Conservation (phyloP, 164 flowering plant genomes). For the Tinospora cordifolia region DNA sequence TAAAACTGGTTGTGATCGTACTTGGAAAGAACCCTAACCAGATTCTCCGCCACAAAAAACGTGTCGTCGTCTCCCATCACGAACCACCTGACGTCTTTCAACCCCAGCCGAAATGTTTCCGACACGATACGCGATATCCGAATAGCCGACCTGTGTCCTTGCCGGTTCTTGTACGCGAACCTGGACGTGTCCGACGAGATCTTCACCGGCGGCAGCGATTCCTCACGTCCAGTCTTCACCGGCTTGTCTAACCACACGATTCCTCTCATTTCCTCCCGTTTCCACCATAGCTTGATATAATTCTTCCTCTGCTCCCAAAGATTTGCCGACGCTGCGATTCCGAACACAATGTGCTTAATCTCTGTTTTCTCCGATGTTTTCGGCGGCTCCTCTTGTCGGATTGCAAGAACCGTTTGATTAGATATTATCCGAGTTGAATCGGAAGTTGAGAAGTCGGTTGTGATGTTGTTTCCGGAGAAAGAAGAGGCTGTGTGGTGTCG, state of each 20-base stretch:
- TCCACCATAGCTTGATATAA: constrained; percentile 61
- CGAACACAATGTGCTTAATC: constrained; percentile 48
- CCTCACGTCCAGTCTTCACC: constrained; percentile 8
- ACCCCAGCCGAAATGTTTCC: constrained; percentile 39
- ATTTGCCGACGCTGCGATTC: constrained; percentile 49
- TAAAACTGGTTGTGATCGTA: constrained; percentile 52
- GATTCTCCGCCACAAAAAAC: constrained; percentile 47
- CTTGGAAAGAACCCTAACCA: constrained; percentile 47
- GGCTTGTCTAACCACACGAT: constrained; percentile 50
- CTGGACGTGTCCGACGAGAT: constrained; percentile 40
- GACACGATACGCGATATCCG: constrained; percentile 59
- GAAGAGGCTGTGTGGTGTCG: constrained; percentile 7
- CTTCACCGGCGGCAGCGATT: constrained; percentile 31
- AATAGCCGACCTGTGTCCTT: constrained; percentile 51
- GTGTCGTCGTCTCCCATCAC: constrained; percentile 83
- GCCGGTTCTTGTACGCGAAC: constrained; percentile 36
- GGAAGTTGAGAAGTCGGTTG: no score
- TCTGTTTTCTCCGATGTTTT: constrained; percentile 17
- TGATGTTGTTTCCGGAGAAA: background rate
- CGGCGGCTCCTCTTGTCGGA: background rate
- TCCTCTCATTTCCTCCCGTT: constrained; percentile 42
- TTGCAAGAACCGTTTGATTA: background rate
- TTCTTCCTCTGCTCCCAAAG: constrained; percentile 51
- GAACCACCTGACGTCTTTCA: constrained; percentile 49
- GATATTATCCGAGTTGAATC: no score